Conservation (phyloP, 805 yeast species). For the Candida lessepsii region DNA sequence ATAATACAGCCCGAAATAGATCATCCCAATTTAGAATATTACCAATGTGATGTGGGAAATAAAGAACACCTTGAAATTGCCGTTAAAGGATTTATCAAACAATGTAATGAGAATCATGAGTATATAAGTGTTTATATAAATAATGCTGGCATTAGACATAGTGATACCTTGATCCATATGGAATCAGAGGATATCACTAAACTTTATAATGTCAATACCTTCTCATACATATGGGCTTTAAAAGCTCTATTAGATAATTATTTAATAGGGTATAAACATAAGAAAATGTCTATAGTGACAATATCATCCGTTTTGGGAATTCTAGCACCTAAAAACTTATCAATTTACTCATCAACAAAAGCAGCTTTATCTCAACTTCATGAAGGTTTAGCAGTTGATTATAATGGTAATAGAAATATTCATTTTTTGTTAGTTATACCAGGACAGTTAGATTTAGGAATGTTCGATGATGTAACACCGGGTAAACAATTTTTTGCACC, state of each 20-base stretch:
- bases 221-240: conserved; percentile 30
- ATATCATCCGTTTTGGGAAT: conserved; percentile 49
- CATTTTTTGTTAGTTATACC: conserved; percentile 43
- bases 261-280: not conserved
- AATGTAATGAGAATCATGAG: conserved; percentile 12
- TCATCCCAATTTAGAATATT: conserved; percentile 13
- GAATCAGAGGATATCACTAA: conserved; percentile 20
- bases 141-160: conserved; percentile 51
- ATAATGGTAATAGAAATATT: conserved; percentile 21
- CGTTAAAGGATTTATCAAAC: conserved; percentile 23
- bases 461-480: conserved; percentile 49
- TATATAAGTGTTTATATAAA: conserved; percentile 33
- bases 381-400: conserved; percentile 46
- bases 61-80: conserved; percentile 15
- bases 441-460: conserved; percentile 49
- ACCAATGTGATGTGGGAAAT: conserved; percentile 25
- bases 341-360: conserved; percentile 50
- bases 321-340: conserved; percentile 48
- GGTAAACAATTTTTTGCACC: conserved; percentile 48
- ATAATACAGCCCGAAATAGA: conserved; percentile 7
- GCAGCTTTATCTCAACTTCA: conserved; percentile 44
- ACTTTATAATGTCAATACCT: conserved; percentile 31
- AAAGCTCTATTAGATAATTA: conserved; percentile 17
- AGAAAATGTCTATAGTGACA: conserved; percentile 29
- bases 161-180: conserved; percentile 26